phyloP scores from a whole-genome alignment of 768 basidiomycete genomes.

The Boletus rubroflammeus region DNA sequence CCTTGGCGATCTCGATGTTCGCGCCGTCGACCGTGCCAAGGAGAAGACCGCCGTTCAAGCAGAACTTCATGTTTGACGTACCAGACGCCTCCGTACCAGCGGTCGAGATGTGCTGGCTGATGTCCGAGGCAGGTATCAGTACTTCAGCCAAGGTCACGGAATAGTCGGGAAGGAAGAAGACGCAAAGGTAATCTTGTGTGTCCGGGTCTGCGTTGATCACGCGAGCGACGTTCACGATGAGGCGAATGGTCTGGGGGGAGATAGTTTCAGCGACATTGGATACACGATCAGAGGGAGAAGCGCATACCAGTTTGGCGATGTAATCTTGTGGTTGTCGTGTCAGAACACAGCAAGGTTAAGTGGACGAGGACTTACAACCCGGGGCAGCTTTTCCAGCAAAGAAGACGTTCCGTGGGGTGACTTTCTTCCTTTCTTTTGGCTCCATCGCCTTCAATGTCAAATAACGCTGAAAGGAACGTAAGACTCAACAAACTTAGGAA shows the following conservation, averaged over 20 bases:
- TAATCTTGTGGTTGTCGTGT: constrained; percentile 50
- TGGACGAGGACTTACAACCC: constrained; percentile 53
- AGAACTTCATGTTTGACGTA: constrained; percentile 88
- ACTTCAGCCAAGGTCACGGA: constrained; percentile 80
- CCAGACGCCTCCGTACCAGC: constrained; percentile 91
- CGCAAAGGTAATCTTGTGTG: constrained; percentile 77
- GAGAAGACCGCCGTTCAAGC: constrained; percentile 84
- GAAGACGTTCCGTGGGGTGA: constrained; percentile 86
- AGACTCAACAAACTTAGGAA: background rate
- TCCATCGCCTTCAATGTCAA: constrained; percentile 75
- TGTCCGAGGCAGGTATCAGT: constrained; percentile 88
- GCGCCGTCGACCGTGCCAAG: constrained; percentile 94
- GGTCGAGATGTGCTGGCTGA: constrained; percentile 95
- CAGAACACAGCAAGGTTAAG: background rate
- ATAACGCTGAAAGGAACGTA: constrained; percentile 57
- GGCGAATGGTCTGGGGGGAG: constrained; percentile 67
- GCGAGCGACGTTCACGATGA: constrained; percentile 87
- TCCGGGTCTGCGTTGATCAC: constrained; percentile 73
- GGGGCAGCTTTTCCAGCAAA: constrained; percentile 98
- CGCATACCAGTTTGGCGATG: constrained; percentile 78
- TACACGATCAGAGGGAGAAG: background rate
- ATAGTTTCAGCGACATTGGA: background rate
- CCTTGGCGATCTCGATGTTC: constrained; percentile 95
- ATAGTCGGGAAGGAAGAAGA: constrained; percentile 98
- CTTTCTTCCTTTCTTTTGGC: constrained; percentile 75